phyloP scores from a whole-genome alignment of 345 rosid genomes.

The Heritiera littoralis region DNA sequence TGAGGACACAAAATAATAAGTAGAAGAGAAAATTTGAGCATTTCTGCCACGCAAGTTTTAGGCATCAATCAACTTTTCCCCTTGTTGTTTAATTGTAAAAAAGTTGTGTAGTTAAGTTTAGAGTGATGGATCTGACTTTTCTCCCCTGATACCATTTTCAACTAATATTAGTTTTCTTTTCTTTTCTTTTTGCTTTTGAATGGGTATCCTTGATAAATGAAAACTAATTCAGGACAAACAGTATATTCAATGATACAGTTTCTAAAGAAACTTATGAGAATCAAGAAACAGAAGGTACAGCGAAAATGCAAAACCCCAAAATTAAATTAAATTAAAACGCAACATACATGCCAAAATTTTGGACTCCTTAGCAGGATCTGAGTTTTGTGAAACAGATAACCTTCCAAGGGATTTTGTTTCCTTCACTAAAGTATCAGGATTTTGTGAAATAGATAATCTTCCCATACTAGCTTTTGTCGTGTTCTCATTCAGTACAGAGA shows the following conservation, averaged over 20 bases:
- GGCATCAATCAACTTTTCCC: not conserved
- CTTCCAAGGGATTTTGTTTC: slow-evolving; percentile 84
- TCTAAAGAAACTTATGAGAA: not conserved
- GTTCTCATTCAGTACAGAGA: slow-evolving; percentile 58
- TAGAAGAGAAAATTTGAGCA: not conserved
- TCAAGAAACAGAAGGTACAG: not conserved
- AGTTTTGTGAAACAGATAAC: slow-evolving; percentile 79
- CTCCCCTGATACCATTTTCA: not conserved
- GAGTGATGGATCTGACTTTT: not conserved
- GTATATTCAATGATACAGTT: not conserved
- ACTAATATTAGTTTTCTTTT: not conserved
- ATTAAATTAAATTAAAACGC: slow-evolving; percentile 5
- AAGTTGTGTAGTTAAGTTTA: not conserved
- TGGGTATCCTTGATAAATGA: not conserved
- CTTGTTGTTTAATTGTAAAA: not conserved
- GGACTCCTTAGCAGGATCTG: slow-evolving; percentile 72
- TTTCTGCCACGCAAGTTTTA: not conserved
- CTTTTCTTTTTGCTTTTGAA: not conserved
- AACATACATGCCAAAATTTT: slow-evolving; percentile 61
- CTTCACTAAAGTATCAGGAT: slow-evolving; percentile 54
- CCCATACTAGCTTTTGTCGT: slow-evolving; percentile 52
- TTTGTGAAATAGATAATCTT: slow-evolving; percentile 56
- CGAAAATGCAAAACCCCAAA: slow-evolving; percentile 2
- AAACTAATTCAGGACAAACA: not conserved
- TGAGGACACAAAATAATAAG: not conserved